Base-by-base conservation (phyloP, 2,329 filamentous ascomycete species). In the Phaeosphaeriaceae sp. region DNA sequence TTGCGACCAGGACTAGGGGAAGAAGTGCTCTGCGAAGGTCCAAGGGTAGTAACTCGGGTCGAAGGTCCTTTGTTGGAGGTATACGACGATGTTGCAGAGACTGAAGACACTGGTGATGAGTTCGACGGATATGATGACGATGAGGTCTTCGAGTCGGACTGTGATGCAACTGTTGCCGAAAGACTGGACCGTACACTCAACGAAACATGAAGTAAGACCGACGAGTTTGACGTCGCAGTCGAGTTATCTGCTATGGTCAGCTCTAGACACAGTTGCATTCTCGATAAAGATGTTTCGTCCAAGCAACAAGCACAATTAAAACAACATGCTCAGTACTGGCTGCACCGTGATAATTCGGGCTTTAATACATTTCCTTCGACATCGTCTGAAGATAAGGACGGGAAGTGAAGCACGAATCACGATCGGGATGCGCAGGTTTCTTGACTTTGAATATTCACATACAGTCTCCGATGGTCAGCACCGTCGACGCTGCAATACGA, bases 171-270 rank as follows among this genome's bases (percentile, higher is more conserved):
- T 21, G 23, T 19, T 28, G 51, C 49, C 19, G 54, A 52, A 28
- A 54, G 53, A 30, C 52, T 28, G 42, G 52, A 24, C 30, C 47
- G 48, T 28, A 56, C 35, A 30, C 49, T 49, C 19, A 55, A 46
- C 15, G 40, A 44, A 30, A 15, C 23, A 22, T 9, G 49, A 43
- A 56, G 43, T 22, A 51, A 54, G 26, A 32, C 47, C 22, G 44
- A 53, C 32, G 55, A 55, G 42, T 3, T n/a, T 43, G 23, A 30
- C 22, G 26, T 24, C 22, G 55, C 60, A n/a, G 46, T 56, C 13
- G 57, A 58, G 23, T 47, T 55, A 54, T 58, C 62, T 64, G 22
- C 7, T 43, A 2, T 22, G 32, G 52, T 64, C 46, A 65, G 46
- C 23, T 19, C n/a, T 10, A 9, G 22, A 21, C 7, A 22, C 23